Evolutionary conservation across 495 filamentous ascomycete species (phyloP).

Genomic region (Xylaria telfairii): DNA sequence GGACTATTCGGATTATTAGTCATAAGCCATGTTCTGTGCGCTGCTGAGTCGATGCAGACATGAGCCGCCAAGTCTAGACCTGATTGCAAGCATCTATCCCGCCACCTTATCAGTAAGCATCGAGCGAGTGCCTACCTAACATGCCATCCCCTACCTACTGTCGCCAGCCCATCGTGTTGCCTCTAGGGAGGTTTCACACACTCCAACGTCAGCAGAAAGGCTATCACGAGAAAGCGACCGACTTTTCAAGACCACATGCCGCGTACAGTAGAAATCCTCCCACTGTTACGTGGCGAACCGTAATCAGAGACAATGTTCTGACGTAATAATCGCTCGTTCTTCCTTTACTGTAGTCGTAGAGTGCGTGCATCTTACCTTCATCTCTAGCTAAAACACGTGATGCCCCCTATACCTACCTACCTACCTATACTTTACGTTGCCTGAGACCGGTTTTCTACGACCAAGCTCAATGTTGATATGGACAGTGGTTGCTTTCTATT

Average conservation of each 20-base stretch:
- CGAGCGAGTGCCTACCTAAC: neutral
- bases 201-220: neutral
- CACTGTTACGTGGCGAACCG: neutral
- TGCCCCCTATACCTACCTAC: no score
- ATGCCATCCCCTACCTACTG: neutral
- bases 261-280: neutral
- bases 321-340: no score
- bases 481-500: no score
- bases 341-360: no score
- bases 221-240: neutral
- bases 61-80: neutral
- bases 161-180: neutral
- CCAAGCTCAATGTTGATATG: no score
- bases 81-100: neutral
- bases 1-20: neutral
- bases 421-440: no score
- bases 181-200: neutral
- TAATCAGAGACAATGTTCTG: slow-evolving; percentile 1
- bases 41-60: neutral
- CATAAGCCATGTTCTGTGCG: neutral
- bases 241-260: neutral
- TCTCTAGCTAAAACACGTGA: no score
- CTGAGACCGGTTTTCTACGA: no score
- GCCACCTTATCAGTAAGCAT: slow-evolving; percentile 8
- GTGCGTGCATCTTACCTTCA: no score